Conservation (phyloP, 2,329 filamentous ascomycete genomes). For the Phaeoacremonium minimum region DNA sequence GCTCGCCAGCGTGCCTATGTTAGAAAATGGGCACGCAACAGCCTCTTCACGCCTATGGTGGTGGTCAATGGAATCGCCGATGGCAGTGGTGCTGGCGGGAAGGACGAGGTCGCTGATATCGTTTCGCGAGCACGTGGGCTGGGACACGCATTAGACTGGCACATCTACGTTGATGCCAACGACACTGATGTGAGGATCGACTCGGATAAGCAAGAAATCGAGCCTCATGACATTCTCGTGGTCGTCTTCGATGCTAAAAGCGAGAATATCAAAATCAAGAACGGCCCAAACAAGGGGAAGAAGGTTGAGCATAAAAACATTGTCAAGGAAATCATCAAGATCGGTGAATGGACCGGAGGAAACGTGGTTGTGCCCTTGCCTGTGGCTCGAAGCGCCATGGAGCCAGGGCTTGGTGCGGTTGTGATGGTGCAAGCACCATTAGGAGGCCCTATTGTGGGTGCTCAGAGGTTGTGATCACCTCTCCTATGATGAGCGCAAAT, state of each 20-base stretch:
- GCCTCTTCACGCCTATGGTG: constrained; percentile 24
- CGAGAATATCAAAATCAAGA: constrained; percentile 22
- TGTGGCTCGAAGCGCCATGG: constrained; percentile 11
- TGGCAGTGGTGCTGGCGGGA: constrained; percentile 15
- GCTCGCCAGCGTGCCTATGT: constrained; percentile 26
- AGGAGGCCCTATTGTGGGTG: constrained; percentile 19
- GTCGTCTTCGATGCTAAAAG: constrained; percentile 12
- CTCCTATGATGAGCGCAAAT: no score
- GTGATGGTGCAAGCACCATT: constrained; percentile 19
- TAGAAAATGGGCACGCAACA: constrained; percentile 21
- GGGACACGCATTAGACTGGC: constrained; percentile 8
- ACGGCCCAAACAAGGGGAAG: constrained; percentile 28
- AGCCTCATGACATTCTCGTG: not conserved
- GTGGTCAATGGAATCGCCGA: constrained; percentile 22
- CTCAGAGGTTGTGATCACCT: constrained; percentile 14
- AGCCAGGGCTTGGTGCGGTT: constrained; percentile 17
- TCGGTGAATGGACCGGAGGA: constrained; percentile 28
- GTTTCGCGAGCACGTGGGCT: constrained; percentile 8
- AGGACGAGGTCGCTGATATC: constrained; percentile 14
- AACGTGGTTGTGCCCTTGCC: constrained; percentile 20
- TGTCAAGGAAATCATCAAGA: constrained; percentile 23
- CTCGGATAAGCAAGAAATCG: constrained; percentile 17
- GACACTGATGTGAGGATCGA: constrained; percentile 17
- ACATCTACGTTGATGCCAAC: constrained; percentile 19
- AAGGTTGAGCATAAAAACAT: constrained; percentile 25